Conservation (phyloP, 2,329 filamentous ascomycete species). For the Trichoderma sp. region DNA sequence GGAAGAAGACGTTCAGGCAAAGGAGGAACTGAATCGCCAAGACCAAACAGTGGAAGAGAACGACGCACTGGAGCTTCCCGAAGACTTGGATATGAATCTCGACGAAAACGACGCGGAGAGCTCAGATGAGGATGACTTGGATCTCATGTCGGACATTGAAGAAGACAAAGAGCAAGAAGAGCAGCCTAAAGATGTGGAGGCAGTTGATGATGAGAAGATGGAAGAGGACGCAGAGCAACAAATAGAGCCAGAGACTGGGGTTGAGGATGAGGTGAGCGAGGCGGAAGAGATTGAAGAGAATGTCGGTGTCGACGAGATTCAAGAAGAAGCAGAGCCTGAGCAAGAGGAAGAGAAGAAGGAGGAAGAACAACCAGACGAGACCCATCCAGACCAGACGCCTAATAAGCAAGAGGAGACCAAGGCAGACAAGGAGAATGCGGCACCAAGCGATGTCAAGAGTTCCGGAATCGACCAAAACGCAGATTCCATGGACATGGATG, state of each 20-base stretch:
- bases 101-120: constrained; percentile 62
- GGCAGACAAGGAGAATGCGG: constrained; percentile 59
- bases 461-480: constrained; percentile 65
- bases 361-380: constrained; percentile 42
- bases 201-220: constrained; percentile 36
- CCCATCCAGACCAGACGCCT: constrained; percentile 42
- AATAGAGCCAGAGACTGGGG: constrained; percentile 36
- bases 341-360: constrained; percentile 55
- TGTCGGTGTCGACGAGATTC: constrained; percentile 42
- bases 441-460: constrained; percentile 61
- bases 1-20: constrained; percentile 53
- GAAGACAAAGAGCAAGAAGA: constrained; percentile 42
- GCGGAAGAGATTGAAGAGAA: constrained; percentile 51
- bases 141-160: constrained; percentile 55
- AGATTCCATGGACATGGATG: constrained; percentile 59
- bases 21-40: constrained; percentile 57
- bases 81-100: constrained; percentile 82
- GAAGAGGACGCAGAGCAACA: constrained; percentile 39
- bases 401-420: constrained; percentile 46
- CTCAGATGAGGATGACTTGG: constrained; percentile 55
- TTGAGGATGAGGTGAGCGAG: constrained; percentile 57
- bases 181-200: constrained; percentile 37
- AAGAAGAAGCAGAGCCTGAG: constrained; percentile 41
- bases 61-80: constrained; percentile 77
- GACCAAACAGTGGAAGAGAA: constrained; percentile 79